Base-by-base conservation (phyloP, 2,329 filamentous ascomycete species). In the Ascochyta clinopodiicola region DNA sequence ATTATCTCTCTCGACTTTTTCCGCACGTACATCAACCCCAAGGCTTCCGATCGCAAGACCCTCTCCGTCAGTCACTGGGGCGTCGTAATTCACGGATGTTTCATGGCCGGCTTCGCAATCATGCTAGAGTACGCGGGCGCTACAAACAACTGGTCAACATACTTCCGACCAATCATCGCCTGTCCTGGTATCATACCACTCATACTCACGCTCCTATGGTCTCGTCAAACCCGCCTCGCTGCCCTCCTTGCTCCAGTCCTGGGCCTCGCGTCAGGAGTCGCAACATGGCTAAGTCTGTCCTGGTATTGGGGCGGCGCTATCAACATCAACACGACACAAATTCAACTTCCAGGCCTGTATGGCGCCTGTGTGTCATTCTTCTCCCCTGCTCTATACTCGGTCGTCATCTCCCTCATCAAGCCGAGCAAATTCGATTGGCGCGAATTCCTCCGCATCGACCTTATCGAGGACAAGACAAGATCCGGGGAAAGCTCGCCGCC, bases 1-100 rank as follows among this genome's bases (percentile, higher is more conserved):
- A 94, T 96, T 74, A 86, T 88, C 75, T 94, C 91, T 0, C 95
- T 94, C 72, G 91, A 96, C 69, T 82, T 94, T 61, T 96, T 94
- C 77, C 87, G 91, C 54, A 91, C 90, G 0, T 96, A 96, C 73
- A 84, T 96, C 78, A 88, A 94, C 59, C 91, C 91, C 0, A 72
- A 78, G 0, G 91, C 92, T 5, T 87, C 83, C 46, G 91, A 91
- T 21, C 87, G 84, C 68, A 83, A 83, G 19, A 83, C 96, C 2
- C 91, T 96, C 36, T 90, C 86, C 74, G 88, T 92, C 75, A 90
- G 85, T 29, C 90, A 96, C 74, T 77, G 83, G 31, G 84, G 86
- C 62, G 92, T 88, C 55, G 76, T 93, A 34, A 79, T 86, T 9
- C 96, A 92, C 67, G 88, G 89, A 0, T 64, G 91, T 25, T 81